Evolutionary conservation across 495 filamentous ascomycete species (phyloP), one percentile per base, ranked within the genome.

Genomic region (Xylaria sp.): DNA sequence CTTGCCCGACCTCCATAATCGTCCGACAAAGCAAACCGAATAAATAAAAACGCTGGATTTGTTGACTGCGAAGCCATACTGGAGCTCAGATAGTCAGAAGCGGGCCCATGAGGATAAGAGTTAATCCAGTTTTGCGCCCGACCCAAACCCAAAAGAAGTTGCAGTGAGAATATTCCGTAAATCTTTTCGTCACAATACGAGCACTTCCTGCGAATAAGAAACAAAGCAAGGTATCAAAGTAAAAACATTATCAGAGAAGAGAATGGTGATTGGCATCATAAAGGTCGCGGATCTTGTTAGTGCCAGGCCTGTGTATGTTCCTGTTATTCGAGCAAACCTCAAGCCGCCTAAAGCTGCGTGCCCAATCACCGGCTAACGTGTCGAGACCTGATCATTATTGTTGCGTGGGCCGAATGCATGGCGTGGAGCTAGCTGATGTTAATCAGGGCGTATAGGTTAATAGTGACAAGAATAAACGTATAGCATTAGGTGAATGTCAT

Each of bases 41-140:
- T 17, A 44, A 61, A 70, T n/a, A 62, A 59, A 59, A 68, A 31
- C 59, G 58, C 19, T 57, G 24, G n/a, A 43, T 2, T 55, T 62
- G 8, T 64, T 55, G 40, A 43, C 68, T 24, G 21, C 6, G 35
- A 63, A 63, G 37, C 61, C 29, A 57, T 29, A 35, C 26, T 29
- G 19, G 44, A 44, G 44, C 29, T 50, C 37, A 15, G 33, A 63
- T 59, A 43, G 26, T 9, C 33, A 61, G 55, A 70, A 63, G 24
- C 33, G 26, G 31, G 14, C 44, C 59, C 24, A 35, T 17, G 19
- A 24, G 41, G 46, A 33, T 6, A 33, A 70, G 43, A 33, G n/a
- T 46, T 14, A 29, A 71, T 71, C 61, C 61, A 65, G 61, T 59
- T 59, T 64, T 43, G 55, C 52, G 52, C 61, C 61, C 17, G 21